These are phyloP conservation scores for Thraustotheca clavata DNA, from an alignment of 352 stramenopile genomes.

Conservation along the genomic window DNA sequence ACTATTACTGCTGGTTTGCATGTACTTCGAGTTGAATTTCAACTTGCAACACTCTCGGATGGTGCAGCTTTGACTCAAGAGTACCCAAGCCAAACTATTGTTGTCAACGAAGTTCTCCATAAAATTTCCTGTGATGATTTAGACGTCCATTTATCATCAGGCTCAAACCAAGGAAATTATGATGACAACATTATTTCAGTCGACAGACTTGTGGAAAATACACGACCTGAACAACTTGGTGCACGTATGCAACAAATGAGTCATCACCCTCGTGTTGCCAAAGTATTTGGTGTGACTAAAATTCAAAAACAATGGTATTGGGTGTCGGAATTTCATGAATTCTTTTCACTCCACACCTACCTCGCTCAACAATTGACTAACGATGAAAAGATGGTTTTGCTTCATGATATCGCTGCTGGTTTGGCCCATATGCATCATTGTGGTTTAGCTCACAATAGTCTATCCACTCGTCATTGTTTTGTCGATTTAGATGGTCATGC, in stretches of 20 bases:
- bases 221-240: not conserved
- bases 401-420: not conserved
- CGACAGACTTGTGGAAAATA: not conserved
- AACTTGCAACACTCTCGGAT: not conserved
- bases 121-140: not conserved
- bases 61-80: not conserved
- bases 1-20: not conserved
- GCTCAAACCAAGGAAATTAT: not conserved
- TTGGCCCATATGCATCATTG: constrained; percentile 1
- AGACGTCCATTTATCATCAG: not conserved
- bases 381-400: not conserved
- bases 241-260: constrained; percentile 2
- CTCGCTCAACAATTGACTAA: not conserved
- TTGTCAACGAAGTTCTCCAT: not conserved
- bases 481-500: not conserved
- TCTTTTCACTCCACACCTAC: not conserved
- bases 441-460: not conserved
- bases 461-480: not conserved
- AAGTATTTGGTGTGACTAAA: not conserved
- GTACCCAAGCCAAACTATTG: not conserved
- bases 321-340: not conserved
- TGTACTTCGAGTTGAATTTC: not conserved
- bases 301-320: not conserved
- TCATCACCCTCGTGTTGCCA: not conserved
- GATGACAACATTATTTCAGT: not conserved